phyloP scores from a whole-genome alignment of 768 basidiomycete genomes.

The Mycena alexandri region DNA sequence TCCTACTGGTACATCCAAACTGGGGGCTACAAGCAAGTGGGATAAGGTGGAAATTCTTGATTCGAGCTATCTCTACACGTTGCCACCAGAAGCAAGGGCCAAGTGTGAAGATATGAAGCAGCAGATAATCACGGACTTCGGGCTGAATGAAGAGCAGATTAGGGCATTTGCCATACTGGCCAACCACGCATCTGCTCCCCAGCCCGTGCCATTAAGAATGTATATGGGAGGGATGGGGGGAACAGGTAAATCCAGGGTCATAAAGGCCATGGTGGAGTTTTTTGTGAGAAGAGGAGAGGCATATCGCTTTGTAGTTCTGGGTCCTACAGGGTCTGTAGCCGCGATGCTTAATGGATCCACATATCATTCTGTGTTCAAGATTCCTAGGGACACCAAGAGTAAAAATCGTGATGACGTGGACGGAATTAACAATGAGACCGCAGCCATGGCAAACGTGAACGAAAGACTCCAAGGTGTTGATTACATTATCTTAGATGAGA shows the following conservation, averaged over 20 bases:
- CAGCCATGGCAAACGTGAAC: not conserved
- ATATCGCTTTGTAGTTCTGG: conserved; percentile 35
- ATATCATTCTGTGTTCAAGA: conserved; percentile 29
- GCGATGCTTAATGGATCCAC: conserved; percentile 35
- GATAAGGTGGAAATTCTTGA: no score
- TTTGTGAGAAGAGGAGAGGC: conserved; percentile 32
- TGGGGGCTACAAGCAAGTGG: no score
- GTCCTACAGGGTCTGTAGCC: conserved; percentile 43
- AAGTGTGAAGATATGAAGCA: conserved; percentile 19
- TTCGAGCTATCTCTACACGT: no score
- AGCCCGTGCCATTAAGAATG: conserved; percentile 41
- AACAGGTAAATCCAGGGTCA: conserved; percentile 43
- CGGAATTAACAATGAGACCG: not conserved
- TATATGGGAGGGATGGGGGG: conserved; percentile 46
- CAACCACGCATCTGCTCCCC: conserved; percentile 37
- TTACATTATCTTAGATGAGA: conserved; percentile 50
- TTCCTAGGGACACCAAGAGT: conserved; percentile 10
- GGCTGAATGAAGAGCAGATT: conserved; percentile 48
- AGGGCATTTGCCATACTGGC: conserved; percentile 44
- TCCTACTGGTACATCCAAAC: no score
- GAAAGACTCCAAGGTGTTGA: conserved; percentile 40
- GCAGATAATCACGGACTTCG: conserved; percentile 30
- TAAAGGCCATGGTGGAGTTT: conserved; percentile 33
- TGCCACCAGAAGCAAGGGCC: not conserved
- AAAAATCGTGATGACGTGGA: conserved; percentile 15